Conservation (phyloP, 1,284 basidiomycete species). For the Fomitopsis betulina region DNA sequence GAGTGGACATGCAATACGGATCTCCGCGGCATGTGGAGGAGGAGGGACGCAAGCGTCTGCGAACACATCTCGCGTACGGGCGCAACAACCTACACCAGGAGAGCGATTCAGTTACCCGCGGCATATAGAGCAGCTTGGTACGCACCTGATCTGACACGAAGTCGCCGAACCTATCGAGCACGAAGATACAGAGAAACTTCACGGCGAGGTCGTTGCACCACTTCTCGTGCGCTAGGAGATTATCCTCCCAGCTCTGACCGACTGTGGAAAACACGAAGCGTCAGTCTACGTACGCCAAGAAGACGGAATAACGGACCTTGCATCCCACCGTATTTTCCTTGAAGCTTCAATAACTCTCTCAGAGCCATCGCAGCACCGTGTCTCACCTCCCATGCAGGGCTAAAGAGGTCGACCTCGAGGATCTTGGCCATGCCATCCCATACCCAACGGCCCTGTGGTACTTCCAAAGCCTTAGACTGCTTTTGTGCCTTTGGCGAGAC, state of each 20-base stretch:
- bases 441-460: slow-evolving; percentile 75
- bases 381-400: slow-evolving; percentile 88
- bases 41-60: slow-evolving; percentile 88
- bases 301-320: slow-evolving; percentile 41
- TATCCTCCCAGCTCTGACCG: slow-evolving; percentile 41
- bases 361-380: slow-evolving; percentile 94
- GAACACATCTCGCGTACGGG: slow-evolving; percentile 96
- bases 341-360: slow-evolving; percentile 83
- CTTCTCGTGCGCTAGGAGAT: slow-evolving; percentile 65
- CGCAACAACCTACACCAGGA: slow-evolving; percentile 72
- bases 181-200: slow-evolving; percentile 86
- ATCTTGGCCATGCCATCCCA: slow-evolving; percentile 86
- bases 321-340: slow-evolving; percentile 84
- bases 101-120: neutral
- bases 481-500: slow-evolving; percentile 71
- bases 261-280: slow-evolving; percentile 7
- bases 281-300: neutral
- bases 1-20: slow-evolving; percentile 80
- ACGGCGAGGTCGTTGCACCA: slow-evolving; percentile 91
- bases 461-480: slow-evolving; percentile 70
- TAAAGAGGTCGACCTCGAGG: slow-evolving; percentile 84
- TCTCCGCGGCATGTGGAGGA: slow-evolving; percentile 80
- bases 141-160: slow-evolving; percentile 89
- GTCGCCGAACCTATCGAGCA: slow-evolving; percentile 97
- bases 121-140: neutral